phyloP scores from a whole-genome alignment of 495 filamentous ascomycete genomes.

The Darksidea phi region DNA sequence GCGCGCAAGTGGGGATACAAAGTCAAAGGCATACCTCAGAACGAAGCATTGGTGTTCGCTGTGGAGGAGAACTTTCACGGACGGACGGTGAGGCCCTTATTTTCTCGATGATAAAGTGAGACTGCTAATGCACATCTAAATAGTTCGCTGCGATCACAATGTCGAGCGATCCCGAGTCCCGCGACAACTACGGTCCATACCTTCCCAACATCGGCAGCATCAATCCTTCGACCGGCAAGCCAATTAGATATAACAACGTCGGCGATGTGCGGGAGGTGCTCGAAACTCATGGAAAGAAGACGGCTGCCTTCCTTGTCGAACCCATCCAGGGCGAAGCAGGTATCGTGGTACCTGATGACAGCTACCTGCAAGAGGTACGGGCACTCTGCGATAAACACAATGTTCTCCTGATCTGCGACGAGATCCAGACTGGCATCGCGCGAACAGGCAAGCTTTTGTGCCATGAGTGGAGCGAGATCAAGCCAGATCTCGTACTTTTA shows the following conservation, averaged over 20 bases:
- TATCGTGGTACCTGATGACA: constrained; percentile 89
- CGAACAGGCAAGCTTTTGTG: constrained; percentile 91
- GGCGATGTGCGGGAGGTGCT: constrained; percentile 76
- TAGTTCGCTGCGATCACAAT: constrained; percentile 93
- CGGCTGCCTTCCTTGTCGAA: constrained; percentile 92
- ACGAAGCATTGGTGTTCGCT: constrained; percentile 79
- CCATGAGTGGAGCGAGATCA: constrained; percentile 90
- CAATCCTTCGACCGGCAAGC: constrained; percentile 71
- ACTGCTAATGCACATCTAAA: background rate
- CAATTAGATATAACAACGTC: constrained; percentile 83
- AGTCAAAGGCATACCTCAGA: constrained; percentile 82
- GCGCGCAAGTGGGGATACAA: constrained; percentile 99
- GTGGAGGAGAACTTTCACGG: constrained; percentile 95
- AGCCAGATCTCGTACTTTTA: constrained; percentile 89
- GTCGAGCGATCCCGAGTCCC: constrained; percentile 90
- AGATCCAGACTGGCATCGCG: constrained; percentile 98
- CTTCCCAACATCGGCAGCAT: constrained; percentile 80
- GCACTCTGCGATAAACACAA: constrained; percentile 91
- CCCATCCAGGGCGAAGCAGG: constrained; percentile 98
- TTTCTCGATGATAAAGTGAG: constrained; percentile 10
- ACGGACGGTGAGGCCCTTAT: constrained; percentile 65
- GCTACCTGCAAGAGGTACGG: constrained; percentile 79
- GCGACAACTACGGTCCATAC: constrained; percentile 95
- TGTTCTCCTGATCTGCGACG: constrained; percentile 92
- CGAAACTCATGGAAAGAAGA: constrained; percentile 74